Percentiles rank a stretch among this genome's conserved stretches.
These are phyloP conservation scores for Rhodomyrtus psidioides DNA, from an alignment of 441 rosid genomes.

Conservation along the genomic window DNA sequence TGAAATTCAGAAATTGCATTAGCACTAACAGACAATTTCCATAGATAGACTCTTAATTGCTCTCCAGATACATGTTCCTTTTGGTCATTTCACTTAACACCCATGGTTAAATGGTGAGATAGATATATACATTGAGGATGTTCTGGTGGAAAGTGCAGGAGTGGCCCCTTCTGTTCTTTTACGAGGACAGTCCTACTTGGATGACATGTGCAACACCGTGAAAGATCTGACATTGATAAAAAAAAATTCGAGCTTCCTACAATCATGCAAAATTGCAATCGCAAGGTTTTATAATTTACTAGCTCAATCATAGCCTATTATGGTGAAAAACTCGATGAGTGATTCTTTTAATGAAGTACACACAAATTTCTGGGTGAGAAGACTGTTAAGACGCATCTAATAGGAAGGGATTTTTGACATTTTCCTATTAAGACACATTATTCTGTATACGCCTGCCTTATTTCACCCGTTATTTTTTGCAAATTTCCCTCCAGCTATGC, in stretches of 20 bases:
- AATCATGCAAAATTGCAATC: neutral
- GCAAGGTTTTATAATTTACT: neutral
- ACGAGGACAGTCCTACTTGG: neutral
- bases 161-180: neutral
- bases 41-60: neutral
- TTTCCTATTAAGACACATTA: neutral
- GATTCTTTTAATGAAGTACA: neutral
- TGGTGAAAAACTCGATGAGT: neutral
- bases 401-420: neutral
- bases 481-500: constrained; percentile 45
- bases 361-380: neutral
- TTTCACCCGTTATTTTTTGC: neutral
- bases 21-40: neutral
- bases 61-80: neutral
- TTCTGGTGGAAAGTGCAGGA: neutral
- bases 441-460: neutral
- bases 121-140: neutral
- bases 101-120: neutral
- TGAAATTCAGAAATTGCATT: neutral
- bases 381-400: neutral
- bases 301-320: neutral
- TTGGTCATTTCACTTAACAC: neutral
- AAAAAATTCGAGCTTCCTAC: neutral
- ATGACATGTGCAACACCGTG: neutral
- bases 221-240: neutral